Percentiles rank a stretch among this genome's conserved stretches.
These are phyloP conservation scores for Lachnellula subtilissima DNA, from an alignment of 2,329 filamentous ascomycete species.

Conservation along the genomic window DNA sequence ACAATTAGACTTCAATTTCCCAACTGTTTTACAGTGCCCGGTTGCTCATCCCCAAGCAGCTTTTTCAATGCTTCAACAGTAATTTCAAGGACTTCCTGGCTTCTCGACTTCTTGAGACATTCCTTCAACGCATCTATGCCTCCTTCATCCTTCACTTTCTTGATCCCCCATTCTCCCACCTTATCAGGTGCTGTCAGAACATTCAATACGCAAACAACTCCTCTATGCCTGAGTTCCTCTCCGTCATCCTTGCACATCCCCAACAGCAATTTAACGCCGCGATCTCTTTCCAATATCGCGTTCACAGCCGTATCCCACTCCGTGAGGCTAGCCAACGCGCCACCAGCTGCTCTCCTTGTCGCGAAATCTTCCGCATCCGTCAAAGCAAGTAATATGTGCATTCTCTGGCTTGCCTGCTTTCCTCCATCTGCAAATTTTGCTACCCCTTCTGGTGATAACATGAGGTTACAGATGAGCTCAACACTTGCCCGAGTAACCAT, in stretches of 20 bases:
- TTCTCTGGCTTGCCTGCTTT: conserved; percentile 62
- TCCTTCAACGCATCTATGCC: conserved; percentile 66
- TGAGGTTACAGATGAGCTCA: conserved; percentile 88
- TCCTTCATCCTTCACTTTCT: conserved; percentile 55
- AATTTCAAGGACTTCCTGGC: conserved; percentile 64
- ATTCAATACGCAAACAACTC: conserved; percentile 70
- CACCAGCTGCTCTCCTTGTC: conserved; percentile 79
- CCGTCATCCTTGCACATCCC: conserved; percentile 69
- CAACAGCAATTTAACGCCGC: conserved; percentile 75
- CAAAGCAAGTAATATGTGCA: conserved; percentile 82
- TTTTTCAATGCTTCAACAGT: conserved; percentile 68
- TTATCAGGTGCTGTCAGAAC: conserved; percentile 64
- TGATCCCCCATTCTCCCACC: conserved; percentile 54
- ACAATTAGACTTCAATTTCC: not conserved
- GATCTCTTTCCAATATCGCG: conserved; percentile 63
- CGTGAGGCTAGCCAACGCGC: conserved; percentile 80
- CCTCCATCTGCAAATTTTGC: conserved; percentile 64
- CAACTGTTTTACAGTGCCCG: conserved; percentile 5
- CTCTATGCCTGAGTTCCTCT: conserved; percentile 65
- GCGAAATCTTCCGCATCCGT: conserved; percentile 78
- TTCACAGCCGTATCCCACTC: conserved; percentile 70
- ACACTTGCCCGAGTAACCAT: conserved; percentile 77
- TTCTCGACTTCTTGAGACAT: conserved; percentile 63
- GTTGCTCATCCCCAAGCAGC: conserved; percentile 22
- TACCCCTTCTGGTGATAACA: conserved; percentile 62